Evolutionary conservation across 257 asterid species (phyloP).

Genomic region (Schizonepeta tenuifolia): DNA sequence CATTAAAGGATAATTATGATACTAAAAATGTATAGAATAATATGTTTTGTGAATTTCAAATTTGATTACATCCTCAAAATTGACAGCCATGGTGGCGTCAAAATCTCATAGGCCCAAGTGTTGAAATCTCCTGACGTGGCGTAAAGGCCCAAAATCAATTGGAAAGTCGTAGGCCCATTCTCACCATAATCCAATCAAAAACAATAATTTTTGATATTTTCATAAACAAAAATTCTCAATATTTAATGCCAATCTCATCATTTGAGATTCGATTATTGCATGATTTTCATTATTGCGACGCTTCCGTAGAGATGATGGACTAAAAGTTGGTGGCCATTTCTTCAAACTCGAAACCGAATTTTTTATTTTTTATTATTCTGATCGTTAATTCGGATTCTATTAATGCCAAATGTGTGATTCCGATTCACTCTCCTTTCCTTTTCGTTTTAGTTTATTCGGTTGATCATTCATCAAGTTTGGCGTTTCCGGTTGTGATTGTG

Average conservation of each 20-base stretch:
- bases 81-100: constrained; percentile 29
- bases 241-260: constrained; percentile 18
- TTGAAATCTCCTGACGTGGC: constrained; percentile 17
- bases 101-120: constrained; percentile 33
- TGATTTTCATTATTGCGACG: constrained; percentile 28
- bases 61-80: constrained; percentile 8
- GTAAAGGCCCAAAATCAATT: constrained; percentile 34
- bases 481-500: constrained; percentile 24
- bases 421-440: constrained; percentile 31
- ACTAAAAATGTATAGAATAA: background rate
- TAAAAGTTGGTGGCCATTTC: constrained; percentile 47
- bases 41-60: background rate
- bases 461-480: constrained; percentile 22
- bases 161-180: constrained; percentile 37
- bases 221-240: background rate
- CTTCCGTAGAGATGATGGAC: constrained; percentile 39
- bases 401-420: constrained; percentile 45
- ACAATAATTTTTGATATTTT: no score
- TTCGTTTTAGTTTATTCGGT: constrained; percentile 19
- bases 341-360: constrained; percentile 42
- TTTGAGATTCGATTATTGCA: constrained; percentile 33
- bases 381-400: constrained; percentile 22
- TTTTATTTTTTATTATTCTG: constrained; percentile 23
- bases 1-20: background rate
- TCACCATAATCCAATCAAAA: background rate